These are phyloP conservation scores for Fusarium siculi DNA, from an alignment of 2,329 filamentous ascomycete species.

Conservation along the genomic window DNA sequence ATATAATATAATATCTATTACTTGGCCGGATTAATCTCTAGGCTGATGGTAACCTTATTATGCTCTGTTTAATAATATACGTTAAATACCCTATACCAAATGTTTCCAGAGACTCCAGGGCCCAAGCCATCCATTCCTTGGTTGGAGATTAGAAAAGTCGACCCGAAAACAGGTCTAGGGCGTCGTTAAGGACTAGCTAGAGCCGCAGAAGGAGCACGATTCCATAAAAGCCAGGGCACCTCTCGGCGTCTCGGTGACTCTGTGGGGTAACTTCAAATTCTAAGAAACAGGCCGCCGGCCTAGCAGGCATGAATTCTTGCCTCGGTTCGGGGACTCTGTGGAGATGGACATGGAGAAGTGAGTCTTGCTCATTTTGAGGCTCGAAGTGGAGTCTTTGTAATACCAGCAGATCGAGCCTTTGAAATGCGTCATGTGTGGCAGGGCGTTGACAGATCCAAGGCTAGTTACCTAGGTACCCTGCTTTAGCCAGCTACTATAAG, in stretches of 20 bases:
- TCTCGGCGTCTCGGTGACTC: slow-evolving; percentile 22
- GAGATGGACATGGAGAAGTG: slow-evolving; percentile 10
- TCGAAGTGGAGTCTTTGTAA: slow-evolving; percentile 15
- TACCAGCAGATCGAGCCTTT: neutral
- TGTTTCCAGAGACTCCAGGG: slow-evolving; percentile 4
- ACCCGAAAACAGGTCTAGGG: neutral
- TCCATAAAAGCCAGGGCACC: neutral
- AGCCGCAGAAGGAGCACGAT: neutral
- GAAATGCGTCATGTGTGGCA: slow-evolving; percentile 2
- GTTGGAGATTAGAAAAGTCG: neutral
- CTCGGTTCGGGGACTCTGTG: slow-evolving; percentile 27
- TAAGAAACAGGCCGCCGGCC: slow-evolving; percentile 4
- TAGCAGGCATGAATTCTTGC: slow-evolving; percentile 11
- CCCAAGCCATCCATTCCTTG: neutral
- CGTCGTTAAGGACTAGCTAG: neutral
- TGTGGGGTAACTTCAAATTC: slow-evolving; percentile 24
- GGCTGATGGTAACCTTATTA: too few species aligned
- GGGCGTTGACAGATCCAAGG: slow-evolving; percentile 12
- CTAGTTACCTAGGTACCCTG: neutral
- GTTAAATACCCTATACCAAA: neutral
- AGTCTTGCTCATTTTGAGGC: slow-evolving; percentile 11
- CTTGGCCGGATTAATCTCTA: too few species aligned
- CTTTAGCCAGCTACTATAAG: neutral
- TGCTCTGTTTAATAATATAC: too few species aligned
- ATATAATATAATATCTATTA: too few species aligned